These are phyloP conservation scores for Colletotrichum musicola DNA, from an alignment of 2,329 filamentous ascomycete genomes.

Conservation along the genomic window DNA sequence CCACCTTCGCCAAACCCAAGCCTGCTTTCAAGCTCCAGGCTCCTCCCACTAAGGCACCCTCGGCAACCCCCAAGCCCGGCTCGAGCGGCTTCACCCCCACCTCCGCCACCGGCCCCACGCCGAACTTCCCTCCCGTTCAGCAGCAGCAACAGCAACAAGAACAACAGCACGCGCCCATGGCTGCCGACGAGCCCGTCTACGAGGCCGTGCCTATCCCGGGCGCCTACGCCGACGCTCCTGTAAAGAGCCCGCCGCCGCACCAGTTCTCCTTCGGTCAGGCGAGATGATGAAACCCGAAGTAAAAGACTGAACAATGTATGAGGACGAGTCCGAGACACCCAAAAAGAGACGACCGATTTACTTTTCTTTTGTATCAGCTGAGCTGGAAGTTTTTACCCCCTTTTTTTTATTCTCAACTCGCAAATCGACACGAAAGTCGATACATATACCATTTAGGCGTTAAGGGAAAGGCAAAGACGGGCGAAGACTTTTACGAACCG, in stretches of 20 bases:
- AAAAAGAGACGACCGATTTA: conserved; percentile 11
- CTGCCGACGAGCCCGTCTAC: conserved; percentile 86
- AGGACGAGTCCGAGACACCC: neutral
- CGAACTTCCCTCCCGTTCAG: conserved; percentile 45
- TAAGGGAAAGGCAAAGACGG: conserved; percentile 33
- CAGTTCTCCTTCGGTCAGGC: conserved; percentile 58
- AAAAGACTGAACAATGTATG: conserved; percentile 28
- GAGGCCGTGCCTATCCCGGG: conserved; percentile 90
- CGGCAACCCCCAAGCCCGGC: conserved; percentile 78
- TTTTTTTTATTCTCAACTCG: conserved; percentile 19
- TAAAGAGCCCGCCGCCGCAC: conserved; percentile 64
- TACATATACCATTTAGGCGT: conserved; percentile 40
- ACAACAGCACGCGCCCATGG: conserved; percentile 75
- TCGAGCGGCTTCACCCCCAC: conserved; percentile 73
- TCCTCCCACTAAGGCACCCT: conserved; percentile 82
- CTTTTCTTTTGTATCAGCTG: conserved; percentile 36
- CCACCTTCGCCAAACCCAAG: conserved; percentile 66
- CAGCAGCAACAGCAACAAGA: conserved; percentile 66
- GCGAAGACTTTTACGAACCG: conserved; percentile 19
- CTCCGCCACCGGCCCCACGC: conserved; percentile 52
- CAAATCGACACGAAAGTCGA: conserved; percentile 21
- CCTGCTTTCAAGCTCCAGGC: conserved; percentile 87
- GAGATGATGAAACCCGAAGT: conserved; percentile 40
- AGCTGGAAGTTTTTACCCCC: conserved; percentile 2
- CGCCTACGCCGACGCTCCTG: conserved; percentile 74